Conservation (phyloP, 495 filamentous ascomycete species). For the Talaromyces borbonicus region DNA sequence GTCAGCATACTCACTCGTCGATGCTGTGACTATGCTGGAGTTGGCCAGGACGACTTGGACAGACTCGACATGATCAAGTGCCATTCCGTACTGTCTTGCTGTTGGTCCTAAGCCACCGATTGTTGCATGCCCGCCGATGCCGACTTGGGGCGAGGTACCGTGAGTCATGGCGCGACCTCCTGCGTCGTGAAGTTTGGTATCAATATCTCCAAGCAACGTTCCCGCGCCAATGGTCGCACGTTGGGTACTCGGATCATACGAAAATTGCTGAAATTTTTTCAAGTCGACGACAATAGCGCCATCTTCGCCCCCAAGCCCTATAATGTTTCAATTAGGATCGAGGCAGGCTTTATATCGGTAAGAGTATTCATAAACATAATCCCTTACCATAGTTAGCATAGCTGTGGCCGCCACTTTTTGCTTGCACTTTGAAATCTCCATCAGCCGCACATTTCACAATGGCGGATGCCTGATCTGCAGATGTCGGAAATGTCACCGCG, state of each 20-base stretch:
- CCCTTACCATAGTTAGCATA: constrained; percentile 40
- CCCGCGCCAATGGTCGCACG: constrained; percentile 54
- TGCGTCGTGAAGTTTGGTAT: constrained; percentile 42
- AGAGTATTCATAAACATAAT: not conserved
- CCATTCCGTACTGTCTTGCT: constrained; percentile 48
- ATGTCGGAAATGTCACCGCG: constrained; percentile 47
- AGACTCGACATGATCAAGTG: constrained; percentile 47
- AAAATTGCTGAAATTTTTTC: constrained; percentile 10
- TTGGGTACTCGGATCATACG: constrained; percentile 20
- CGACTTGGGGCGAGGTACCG: constrained; percentile 50
- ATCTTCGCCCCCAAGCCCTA: constrained; percentile 36
- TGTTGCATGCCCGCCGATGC: constrained; percentile 57
- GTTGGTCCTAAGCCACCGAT: constrained; percentile 53
- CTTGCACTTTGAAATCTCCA: constrained; percentile 46
- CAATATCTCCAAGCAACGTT: constrained; percentile 48
- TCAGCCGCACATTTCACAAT: constrained; percentile 43
- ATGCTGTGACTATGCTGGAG: constrained; percentile 27
- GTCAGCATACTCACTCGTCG: constrained; percentile 19
- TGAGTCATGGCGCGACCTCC: constrained; percentile 54
- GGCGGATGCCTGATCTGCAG: constrained; percentile 40
- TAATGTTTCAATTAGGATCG: not conserved
- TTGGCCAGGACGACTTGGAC: constrained; percentile 49
- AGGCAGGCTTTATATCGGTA: too few species aligned
- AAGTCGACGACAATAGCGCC: constrained; percentile 35
- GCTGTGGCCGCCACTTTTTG: constrained; percentile 59